Evolutionary conservation across 2,329 filamentous ascomycete species (phyloP), one percentile per base, ranked within the genome.

Genomic region (Calonectria honghensis): DNA sequence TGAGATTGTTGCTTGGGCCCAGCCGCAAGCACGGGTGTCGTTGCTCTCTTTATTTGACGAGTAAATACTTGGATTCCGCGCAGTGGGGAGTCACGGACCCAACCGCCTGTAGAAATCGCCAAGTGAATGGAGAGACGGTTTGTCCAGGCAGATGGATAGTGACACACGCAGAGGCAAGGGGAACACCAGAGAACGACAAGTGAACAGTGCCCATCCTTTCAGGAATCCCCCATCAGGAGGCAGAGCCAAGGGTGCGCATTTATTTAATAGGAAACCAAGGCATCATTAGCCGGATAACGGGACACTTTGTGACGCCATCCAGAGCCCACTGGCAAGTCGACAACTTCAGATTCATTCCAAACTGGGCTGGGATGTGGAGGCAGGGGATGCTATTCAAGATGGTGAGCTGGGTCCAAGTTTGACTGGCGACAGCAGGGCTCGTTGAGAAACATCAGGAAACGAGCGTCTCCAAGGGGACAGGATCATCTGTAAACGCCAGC

Each of bases 61-160:
- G 35, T 75, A 73, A 65, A 70, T 74, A 70, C 76, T 77, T 73
- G 71, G n/a, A 48, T 24, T 13, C 20, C n/a, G n/a, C 75, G 74
- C 77, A 78, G 74, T 1, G 59, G 59, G 70, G 74, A 71, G 74
- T 74, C 74, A 80, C 73, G 68, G 72, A 73, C 68, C 76, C 70
- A 61, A 73, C 59, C 65, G 66, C 57, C 24, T 41, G 35, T 64
- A 66, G 65, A 74, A 75, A 64, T 78, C 75, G 41, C 80, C 79
- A 82, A 82, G 70, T 77, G 73, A 82, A 80, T 82, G 80, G 78
- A 76, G 74, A 75, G 72, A 75, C 71, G 57, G 73, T 70, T 70
- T 67, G 73, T 63, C 61, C 57, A 61, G 68, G 45, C 20, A 76
- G 73, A 79, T 79, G 79, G 78, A 79, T 75, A 73, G 76, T 81